Evolutionary conservation across 306 rosid species (phyloP).

Genomic region (Prunus mongolica): DNA sequence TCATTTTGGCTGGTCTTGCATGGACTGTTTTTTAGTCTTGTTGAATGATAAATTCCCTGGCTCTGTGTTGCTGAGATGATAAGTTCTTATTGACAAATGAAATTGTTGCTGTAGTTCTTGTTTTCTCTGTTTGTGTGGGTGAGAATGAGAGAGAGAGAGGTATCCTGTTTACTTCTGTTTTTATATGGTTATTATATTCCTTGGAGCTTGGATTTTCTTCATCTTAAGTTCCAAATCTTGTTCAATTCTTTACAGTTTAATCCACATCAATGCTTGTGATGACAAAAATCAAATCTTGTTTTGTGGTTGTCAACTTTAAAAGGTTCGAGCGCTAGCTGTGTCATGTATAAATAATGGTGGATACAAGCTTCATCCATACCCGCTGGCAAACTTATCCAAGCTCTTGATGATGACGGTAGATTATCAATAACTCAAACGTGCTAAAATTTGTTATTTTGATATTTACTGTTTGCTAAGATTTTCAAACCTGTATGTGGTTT

Average conservation of each 20-base stretch:
- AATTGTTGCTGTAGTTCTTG: neutral
- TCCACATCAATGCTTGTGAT: neutral
- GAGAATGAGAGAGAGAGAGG: too few relatives aligned
- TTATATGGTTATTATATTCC: neutral
- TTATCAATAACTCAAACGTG: constrained; percentile 7
- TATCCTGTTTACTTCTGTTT: too few relatives aligned
- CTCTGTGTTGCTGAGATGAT: too few relatives aligned
- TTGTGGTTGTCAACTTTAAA: neutral
- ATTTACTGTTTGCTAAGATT: neutral
- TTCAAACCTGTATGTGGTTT: neutral
- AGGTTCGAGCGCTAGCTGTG: constrained; percentile 78
- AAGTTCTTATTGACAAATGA: neutral
- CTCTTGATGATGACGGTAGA: constrained; percentile 78
- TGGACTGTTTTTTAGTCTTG: neutral
- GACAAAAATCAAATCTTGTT: neutral
- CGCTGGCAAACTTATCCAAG: constrained; percentile 52
- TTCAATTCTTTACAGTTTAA: neutral
- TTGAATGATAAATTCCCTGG: neutral
- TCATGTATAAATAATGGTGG: constrained; percentile 66
- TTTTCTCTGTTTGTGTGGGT: too few relatives aligned
- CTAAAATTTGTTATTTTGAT: neutral
- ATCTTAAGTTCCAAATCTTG: neutral
- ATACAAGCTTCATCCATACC: constrained; percentile 89
- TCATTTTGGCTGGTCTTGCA: neutral
- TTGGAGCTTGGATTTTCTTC: neutral